A percentile compares a stretch with the other conserved stretches of the same genome.
Conservation (phyloP, 169 alveolate genomes). For the Toxoplasma gondii region DNA sequence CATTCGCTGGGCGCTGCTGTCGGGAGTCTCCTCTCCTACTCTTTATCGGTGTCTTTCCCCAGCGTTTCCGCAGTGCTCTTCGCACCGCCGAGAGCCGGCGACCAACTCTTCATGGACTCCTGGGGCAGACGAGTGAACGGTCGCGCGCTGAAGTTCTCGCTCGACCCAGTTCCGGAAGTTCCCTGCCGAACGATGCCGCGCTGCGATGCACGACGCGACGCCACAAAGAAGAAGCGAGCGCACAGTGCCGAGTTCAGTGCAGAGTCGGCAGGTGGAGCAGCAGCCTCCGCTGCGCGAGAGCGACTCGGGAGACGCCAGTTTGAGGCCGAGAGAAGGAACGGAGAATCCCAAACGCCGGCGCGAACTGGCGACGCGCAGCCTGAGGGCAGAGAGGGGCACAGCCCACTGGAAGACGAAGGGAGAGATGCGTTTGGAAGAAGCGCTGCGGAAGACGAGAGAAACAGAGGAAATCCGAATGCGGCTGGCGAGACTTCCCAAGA, state of each 20-base stretch:
- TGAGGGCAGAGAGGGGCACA: no score
- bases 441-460: no score
- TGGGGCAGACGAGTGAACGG: constrained; percentile 67
- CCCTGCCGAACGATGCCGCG: constrained; percentile 65
- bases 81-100: constrained; percentile 68
- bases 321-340: no score
- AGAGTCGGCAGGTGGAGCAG: neutral
- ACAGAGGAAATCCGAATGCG: no score
- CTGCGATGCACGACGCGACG: constrained; percentile 36
- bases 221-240: neutral
- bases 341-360: no score
- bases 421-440: no score
- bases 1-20: constrained; percentile 69
- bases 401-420: no score
- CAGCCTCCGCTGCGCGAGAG: neutral
- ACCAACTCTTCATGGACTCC: constrained; percentile 43
- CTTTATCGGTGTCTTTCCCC: constrained; percentile 39
- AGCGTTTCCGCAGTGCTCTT: constrained; percentile 64
- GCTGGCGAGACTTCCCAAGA: no score
- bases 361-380: no score
- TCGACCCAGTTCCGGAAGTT: constrained; percentile 47
- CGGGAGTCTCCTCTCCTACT: constrained; percentile 61
- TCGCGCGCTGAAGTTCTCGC: constrained; percentile 38
- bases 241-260: neutral
- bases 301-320: no score